Evolutionary conservation across 2,329 filamentous ascomycete genomes (phyloP).

Genomic region (Cladosporium velox): DNA sequence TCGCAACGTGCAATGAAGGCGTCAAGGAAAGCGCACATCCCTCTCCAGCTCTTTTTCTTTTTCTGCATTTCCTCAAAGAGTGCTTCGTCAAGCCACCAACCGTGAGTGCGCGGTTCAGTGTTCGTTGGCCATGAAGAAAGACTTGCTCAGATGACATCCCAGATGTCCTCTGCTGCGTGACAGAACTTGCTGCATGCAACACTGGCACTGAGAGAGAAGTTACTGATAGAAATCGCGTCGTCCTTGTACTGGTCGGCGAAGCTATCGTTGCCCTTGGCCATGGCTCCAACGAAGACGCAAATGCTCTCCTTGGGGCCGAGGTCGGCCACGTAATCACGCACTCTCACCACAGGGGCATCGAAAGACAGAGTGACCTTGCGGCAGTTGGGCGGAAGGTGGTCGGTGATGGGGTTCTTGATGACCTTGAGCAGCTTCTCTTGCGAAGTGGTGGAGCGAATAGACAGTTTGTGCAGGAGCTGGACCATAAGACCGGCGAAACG

Average conservation of each 20-base stretch:
- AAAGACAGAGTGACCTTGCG: slow-evolving; percentile 97
- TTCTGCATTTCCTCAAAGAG: background rate
- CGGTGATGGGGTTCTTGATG: slow-evolving; percentile 96
- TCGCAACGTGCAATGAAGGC: background rate
- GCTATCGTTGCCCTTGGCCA: slow-evolving; percentile 95
- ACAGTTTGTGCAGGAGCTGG: slow-evolving; percentile 90
- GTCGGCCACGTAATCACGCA: slow-evolving; percentile 82
- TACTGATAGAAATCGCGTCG: slow-evolving; percentile 97
- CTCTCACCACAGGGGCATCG: slow-evolving; percentile 82
- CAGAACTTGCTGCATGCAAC: slow-evolving; percentile 99
- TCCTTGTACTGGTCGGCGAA: slow-evolving; percentile 95
- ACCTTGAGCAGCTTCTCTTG: slow-evolving; percentile 97
- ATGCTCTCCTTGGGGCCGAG: slow-evolving; percentile 85
- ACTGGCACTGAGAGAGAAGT: slow-evolving; percentile 94
- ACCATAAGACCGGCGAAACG: slow-evolving; percentile 99
- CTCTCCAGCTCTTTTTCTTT: background rate
- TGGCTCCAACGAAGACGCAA: slow-evolving; percentile 95
- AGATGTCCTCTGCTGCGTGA: slow-evolving; percentile 94
- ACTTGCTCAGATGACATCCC: slow-evolving; percentile 76
- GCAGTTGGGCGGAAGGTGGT: slow-evolving; percentile 94
- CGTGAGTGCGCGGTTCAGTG: background rate
- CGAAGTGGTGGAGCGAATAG: slow-evolving; percentile 93
- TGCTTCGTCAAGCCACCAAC: background rate
- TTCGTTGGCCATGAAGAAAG: background rate
- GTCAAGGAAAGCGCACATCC: background rate